Base-by-base conservation (phyloP, 78 protist genomes). In the Chrysochromulina parva region DNA sequence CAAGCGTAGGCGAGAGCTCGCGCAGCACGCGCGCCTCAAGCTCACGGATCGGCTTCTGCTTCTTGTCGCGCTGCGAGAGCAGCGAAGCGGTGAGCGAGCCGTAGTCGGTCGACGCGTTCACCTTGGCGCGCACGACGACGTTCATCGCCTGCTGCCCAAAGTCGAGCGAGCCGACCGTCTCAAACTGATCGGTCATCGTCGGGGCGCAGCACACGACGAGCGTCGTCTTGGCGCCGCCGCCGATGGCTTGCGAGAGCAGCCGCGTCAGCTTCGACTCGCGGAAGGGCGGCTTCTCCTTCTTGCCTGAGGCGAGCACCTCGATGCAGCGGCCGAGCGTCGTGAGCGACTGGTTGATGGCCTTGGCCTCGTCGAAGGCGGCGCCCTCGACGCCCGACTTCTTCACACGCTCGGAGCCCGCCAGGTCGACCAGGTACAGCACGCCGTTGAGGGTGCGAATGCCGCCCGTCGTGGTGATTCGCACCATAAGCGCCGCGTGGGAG, bases 251-350 rank as follows among this genome's bases (percentile, higher is more conserved):
- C 84, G 96, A 97, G 16, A 97, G 94, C 19, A 97, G 91, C 14
- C 98, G 88, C 10, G 99, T 97, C 52, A 97, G 93, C 90, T 97
- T 97, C 57, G 97, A 94, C 89, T 97, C 99, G 38, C 99, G 90
- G 94, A 95, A 97, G 17, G 98, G 98, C 59, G 96, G 69, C 67
- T 92, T 94, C 55, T 50, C 80, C 57, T 76, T 76, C 54, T 50
- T 52, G 17, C 10, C 93, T 65, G 94, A 96, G 16, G 98, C 95
- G 55, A 97, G 92, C 20, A 97, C 92, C 85, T 95, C 95, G 65
- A 97, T 97, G 57, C 95, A 97, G 50, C 91, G 90, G n/a, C 99
- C 98, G 52, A 97, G 96, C 24, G 97, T 88, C 22, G 96, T 69
- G 57, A 96, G 94, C 28, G 97, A 95, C 58, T 96, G 95, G 91